These are phyloP conservation scores for Tricholoma saponaceum DNA, from an alignment of 768 basidiomycete species.

Conservation along the genomic window DNA sequence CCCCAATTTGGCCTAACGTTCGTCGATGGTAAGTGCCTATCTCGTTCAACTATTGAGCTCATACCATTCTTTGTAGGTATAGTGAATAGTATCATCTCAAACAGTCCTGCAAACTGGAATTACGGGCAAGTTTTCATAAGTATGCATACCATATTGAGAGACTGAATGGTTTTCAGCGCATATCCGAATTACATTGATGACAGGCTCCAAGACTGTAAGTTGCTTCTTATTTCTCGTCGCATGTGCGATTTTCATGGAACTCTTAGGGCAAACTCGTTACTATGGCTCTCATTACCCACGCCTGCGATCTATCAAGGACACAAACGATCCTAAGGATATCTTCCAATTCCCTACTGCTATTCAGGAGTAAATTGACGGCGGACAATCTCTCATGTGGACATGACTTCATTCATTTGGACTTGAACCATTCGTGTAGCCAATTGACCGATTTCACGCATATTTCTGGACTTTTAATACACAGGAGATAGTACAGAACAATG, in stretches of 20 bases:
- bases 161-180: constrained; percentile 15
- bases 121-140: constrained; percentile 18
- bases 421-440: neutral
- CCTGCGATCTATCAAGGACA: constrained; percentile 27
- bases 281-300: constrained; percentile 28
- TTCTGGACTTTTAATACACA: neutral
- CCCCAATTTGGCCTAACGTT: constrained; percentile 32
- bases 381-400: neutral
- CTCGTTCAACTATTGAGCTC: neutral
- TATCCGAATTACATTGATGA: constrained; percentile 40
- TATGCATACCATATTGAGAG: neutral
- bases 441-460: neutral
- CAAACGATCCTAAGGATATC: constrained; percentile 31
- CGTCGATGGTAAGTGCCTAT: constrained; percentile 24
- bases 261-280: constrained; percentile 29
- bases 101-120: constrained; percentile 24
- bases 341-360: constrained; percentile 38
- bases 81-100: constrained; percentile 20
- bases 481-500: no score
- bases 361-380: constrained; percentile 13
- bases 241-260: neutral
- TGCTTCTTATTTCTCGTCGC: neutral
- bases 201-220: constrained; percentile 27
- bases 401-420: neutral
- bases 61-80: constrained; percentile 12